phyloP scores from a whole-genome alignment of 2,329 filamentous ascomycete species.

The Annulohypoxylon truncatum region DNA sequence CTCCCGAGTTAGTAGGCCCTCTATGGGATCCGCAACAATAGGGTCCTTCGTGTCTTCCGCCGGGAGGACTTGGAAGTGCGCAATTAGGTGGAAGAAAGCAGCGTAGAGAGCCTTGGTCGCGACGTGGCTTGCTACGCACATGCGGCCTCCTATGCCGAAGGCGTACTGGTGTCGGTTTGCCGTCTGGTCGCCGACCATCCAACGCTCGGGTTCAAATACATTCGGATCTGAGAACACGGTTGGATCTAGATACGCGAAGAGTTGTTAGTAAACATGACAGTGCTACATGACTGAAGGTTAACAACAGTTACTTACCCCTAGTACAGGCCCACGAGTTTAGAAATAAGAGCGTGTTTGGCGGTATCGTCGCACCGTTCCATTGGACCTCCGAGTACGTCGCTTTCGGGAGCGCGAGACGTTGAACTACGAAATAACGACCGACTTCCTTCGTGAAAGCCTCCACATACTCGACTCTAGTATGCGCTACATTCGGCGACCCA shows the following conservation, averaged over 20 bases:
- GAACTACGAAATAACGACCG: constrained; percentile 38
- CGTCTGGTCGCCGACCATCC: constrained; percentile 50
- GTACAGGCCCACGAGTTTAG: constrained; percentile 49
- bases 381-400: constrained; percentile 43
- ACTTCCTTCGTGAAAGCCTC: constrained; percentile 39
- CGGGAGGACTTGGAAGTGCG: constrained; percentile 59
- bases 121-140: constrained; percentile 66
- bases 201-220: constrained; percentile 65
- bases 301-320: constrained; percentile 37
- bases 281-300: not conserved
- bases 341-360: constrained; percentile 62
- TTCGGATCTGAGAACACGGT: constrained; percentile 73
- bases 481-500: constrained; percentile 32
- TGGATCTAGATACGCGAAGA: constrained; percentile 55
- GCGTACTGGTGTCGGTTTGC: constrained; percentile 61
- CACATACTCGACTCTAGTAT: constrained; percentile 36
- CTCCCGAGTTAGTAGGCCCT: constrained; percentile 37
- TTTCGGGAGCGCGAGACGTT: constrained; percentile 37
- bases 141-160: constrained; percentile 65
- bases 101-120: constrained; percentile 66
- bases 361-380: constrained; percentile 55
- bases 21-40: constrained; percentile 42
- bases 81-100: constrained; percentile 62
- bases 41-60: constrained; percentile 35
- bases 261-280: not conserved